These are phyloP conservation scores for Auxenochlorella pyrenoidosa DNA, from an alignment of 139 green algal species.

Conservation along the genomic window DNA sequence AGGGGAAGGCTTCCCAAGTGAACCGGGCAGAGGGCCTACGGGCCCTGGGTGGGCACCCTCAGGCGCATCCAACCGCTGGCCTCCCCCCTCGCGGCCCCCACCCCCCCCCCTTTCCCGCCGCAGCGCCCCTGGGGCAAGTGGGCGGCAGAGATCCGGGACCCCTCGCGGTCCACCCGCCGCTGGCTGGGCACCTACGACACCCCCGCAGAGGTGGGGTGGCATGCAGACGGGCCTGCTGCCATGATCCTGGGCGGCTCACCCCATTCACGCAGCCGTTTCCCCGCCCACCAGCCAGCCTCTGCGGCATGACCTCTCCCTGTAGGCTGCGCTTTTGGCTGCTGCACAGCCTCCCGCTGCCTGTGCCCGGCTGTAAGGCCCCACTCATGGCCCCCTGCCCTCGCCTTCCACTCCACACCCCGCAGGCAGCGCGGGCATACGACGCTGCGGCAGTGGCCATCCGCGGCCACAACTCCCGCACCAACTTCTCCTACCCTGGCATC, in stretches of 20 bases:
- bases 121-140: slow-evolving; percentile 85
- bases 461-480: slow-evolving; percentile 73
- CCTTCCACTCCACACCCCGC: slow-evolving; percentile 3
- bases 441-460: slow-evolving; percentile 79
- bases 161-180: slow-evolving; percentile 63
- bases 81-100: not conserved
- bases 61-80: no score
- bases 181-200: slow-evolving; percentile 85
- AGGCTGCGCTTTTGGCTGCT: no score
- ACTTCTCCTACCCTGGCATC: slow-evolving; percentile 71
- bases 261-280: no score
- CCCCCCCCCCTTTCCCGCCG: not conserved
- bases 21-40: no score
- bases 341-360: no score
- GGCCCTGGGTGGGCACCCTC: no score
- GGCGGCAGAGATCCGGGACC: slow-evolving; percentile 86
- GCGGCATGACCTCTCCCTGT: no score
- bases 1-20: no score
- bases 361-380: no score
- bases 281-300: not conserved
- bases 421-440: slow-evolving; percentile 85
- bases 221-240: no score
- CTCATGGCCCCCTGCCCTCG: not conserved
- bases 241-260: no score
- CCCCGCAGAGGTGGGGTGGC: slow-evolving; percentile 37